Evolutionary conservation across 441 rosid genomes (phyloP).

Genomic region (Gossypium gossypioides): DNA sequence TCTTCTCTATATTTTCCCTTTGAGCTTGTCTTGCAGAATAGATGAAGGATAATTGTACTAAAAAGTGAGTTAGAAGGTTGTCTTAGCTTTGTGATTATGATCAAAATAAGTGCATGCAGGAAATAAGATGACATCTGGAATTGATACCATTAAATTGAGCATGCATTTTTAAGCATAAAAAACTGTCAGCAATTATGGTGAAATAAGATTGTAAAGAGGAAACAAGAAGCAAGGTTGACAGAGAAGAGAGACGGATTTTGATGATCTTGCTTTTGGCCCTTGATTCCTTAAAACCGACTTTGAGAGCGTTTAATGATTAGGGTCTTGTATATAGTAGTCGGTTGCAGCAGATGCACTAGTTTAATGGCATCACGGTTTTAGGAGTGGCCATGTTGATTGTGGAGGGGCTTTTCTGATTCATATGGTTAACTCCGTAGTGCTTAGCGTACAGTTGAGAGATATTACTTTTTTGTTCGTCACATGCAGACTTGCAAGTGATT

Average conservation of each 20-base stretch:
- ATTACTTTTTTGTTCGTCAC: neutral
- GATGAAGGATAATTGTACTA: neutral
- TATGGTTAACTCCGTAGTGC: neutral
- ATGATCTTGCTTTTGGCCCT: neutral
- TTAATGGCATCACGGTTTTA: neutral
- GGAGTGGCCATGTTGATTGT: neutral
- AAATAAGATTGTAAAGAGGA: neutral
- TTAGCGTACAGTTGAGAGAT: neutral
- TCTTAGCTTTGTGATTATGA: neutral
- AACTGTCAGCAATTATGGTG: neutral
- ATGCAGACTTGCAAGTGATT: neutral
- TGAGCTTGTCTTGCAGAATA: neutral
- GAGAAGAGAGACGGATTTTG: neutral
- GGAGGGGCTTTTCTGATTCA: neutral
- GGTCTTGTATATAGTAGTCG: neutral
- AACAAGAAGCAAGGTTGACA: neutral
- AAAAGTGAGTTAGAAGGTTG: neutral
- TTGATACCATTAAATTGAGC: neutral
- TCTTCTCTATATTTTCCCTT: neutral
- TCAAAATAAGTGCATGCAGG: neutral
- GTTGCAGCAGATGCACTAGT: neutral
- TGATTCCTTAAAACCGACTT: neutral
- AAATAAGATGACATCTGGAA: slow-evolving; percentile 1
- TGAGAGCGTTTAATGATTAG: neutral
- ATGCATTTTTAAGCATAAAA: neutral